phyloP scores from a whole-genome alignment of 1,284 basidiomycete species.

The Trichosporon faecale region DNA sequence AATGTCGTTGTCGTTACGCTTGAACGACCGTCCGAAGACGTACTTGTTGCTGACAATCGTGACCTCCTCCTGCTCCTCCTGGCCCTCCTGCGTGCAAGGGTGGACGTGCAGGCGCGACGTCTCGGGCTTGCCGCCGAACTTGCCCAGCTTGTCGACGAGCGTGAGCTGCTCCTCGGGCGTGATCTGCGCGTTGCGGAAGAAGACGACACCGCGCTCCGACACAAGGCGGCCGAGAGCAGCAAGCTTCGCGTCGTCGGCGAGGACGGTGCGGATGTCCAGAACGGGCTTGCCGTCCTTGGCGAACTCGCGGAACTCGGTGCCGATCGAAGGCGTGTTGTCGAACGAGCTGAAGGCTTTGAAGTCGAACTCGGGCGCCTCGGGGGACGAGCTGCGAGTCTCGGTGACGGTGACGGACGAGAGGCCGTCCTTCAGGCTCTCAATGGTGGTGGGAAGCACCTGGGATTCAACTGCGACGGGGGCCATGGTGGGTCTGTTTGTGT shows the following conservation, averaged over 20 bases:
- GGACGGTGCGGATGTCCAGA: conserved; percentile 32
- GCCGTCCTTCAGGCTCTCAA: conserved; percentile 24
- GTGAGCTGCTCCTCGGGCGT: conserved; percentile 54
- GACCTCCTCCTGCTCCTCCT: conserved; percentile 54
- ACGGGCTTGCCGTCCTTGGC: conserved; percentile 26
- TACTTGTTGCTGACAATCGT: conserved; percentile 55
- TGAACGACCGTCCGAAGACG: conserved; percentile 40
- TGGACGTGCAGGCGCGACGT: conserved; percentile 62
- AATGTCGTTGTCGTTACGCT: conserved; percentile 16
- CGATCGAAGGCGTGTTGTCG: conserved; percentile 42
- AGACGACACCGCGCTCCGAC: conserved; percentile 66
- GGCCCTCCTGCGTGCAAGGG: conserved; percentile 58
- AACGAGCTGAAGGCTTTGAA: conserved; percentile 31
- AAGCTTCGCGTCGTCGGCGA: conserved; percentile 33
- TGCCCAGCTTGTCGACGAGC: conserved; percentile 57
- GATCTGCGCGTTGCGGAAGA: conserved; percentile 62
- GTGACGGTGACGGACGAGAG: conserved; percentile 11
- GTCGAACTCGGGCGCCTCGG: conserved; percentile 4
- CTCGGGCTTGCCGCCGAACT: conserved; percentile 59
- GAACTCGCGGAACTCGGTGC: conserved; percentile 47
- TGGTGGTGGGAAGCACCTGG: conserved; percentile 5
- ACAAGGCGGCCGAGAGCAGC: conserved; percentile 49
- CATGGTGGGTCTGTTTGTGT: conserved; percentile 8
- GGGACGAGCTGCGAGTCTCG: background rate
- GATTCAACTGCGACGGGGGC: conserved; percentile 22